Percentiles rank a stretch among this genome's conserved stretches.
phyloP scores from a whole-genome alignment of 169 alveolate species.

The Cryptosporidium tyzzeri region DNA sequence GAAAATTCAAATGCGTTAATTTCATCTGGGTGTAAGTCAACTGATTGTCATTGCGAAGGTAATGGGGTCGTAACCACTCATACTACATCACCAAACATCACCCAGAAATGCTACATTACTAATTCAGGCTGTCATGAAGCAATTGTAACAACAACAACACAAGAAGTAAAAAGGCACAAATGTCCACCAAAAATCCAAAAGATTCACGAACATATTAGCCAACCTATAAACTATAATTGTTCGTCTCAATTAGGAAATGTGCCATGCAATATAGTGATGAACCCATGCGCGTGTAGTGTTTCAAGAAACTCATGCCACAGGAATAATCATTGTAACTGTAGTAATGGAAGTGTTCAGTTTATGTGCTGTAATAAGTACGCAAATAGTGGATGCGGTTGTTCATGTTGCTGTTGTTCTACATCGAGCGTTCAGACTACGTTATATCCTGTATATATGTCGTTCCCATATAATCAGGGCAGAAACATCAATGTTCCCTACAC shows the following conservation, averaged over 20 bases:
- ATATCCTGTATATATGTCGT: conserved; percentile 67
- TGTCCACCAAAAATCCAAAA: conserved; percentile 68
- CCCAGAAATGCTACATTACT: conserved; percentile 66
- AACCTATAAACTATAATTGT: conserved; percentile 32
- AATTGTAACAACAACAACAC: conserved; percentile 60
- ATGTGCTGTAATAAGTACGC: conserved; percentile 3
- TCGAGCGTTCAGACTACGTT: conserved; percentile 71
- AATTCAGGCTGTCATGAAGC: conserved; percentile 73
- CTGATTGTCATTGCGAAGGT: conserved; percentile 64
- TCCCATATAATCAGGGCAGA: conserved; percentile 63
- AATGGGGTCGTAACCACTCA: conserved; percentile 43
- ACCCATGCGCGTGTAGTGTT: not conserved
- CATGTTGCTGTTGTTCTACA: conserved; percentile 66
- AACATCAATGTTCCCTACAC: conserved; percentile 68
- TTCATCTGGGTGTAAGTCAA: conserved; percentile 39
- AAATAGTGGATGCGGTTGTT: not conserved
- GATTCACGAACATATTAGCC: conserved; percentile 64
- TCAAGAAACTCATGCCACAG: conserved; percentile 8
- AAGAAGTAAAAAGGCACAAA: conserved; percentile 70
- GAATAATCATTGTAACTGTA: not conserved
- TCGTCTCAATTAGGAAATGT: not conserved
- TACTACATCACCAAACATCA: conserved; percentile 36
- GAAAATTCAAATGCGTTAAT: conserved; percentile 59
- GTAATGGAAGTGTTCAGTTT: not conserved
- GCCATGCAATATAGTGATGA: conserved; percentile 7